phyloP scores from a whole-genome alignment of 106 monocot genomes.

The Allium sativum region DNA sequence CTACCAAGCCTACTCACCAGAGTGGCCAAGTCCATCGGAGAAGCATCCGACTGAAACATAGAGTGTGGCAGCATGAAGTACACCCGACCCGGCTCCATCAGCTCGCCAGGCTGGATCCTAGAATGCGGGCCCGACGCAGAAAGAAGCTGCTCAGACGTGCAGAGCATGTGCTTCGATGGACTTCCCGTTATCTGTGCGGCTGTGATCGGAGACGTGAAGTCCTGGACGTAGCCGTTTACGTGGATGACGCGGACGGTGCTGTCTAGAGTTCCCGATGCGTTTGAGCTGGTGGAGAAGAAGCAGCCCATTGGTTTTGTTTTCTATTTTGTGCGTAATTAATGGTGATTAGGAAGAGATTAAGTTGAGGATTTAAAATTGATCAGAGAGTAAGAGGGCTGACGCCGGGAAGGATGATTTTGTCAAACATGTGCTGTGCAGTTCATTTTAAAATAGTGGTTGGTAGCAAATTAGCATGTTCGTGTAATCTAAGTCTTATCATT shows the following conservation, averaged over 20 bases:
- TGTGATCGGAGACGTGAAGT: constrained; percentile 38
- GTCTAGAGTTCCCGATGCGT: constrained; percentile 8
- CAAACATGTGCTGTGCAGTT: no score
- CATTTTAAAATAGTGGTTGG: no score
- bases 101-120: constrained; percentile 26
- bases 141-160: constrained; percentile 44
- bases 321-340: no score
- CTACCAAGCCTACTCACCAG: constrained; percentile 42
- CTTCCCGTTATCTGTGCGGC: constrained; percentile 40
- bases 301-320: no score
- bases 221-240: constrained; percentile 67
- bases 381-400: no score
- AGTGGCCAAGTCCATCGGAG: constrained; percentile 38
- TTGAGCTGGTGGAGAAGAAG: constrained; percentile 7
- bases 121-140: constrained; percentile 1
- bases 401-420: no score
- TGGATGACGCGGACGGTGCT: constrained; percentile 59
- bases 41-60: constrained; percentile 39
- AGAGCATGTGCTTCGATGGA: constrained; percentile 35
- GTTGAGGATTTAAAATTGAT: no score
- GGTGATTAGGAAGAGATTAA: no score
- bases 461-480: no score
- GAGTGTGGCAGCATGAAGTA: constrained; percentile 71
- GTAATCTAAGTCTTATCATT: no score
- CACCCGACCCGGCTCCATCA: constrained; percentile 44